Base-by-base conservation (phyloP, 2,329 filamentous ascomycete genomes). In the Colletotrichum agaves region DNA sequence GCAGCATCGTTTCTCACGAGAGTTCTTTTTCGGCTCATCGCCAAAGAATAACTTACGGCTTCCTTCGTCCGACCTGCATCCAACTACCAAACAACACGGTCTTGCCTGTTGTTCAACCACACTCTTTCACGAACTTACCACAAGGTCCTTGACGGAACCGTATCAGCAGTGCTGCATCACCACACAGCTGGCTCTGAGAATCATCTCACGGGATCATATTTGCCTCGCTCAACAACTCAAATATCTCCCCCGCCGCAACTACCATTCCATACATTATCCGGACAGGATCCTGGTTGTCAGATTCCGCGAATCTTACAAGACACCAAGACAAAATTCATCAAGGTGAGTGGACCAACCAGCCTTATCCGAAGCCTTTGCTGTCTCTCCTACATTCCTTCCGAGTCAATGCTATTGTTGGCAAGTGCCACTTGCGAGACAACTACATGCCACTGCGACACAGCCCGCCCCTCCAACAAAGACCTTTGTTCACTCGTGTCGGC, bases 81-180 rank as follows among this genome's bases (percentile, higher is more conserved):
- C 62, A 63, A 70, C 64, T 65, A 47, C 17, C 52, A 68, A 50
- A 53, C 68, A 63, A 52, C 56, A 33, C 53, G 57, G 61, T 27
- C 47, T 69, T 70, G 39, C 50, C 50, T 50, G 33, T 70, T 73
- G 71, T 73, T 69, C 71, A 70, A 70, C 73, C 70, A 71, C 71
- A 72, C 69, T 53, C 63, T 65, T 65, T 59, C 46, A 46, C 19
- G 52, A 71, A 61, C 59, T 46, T 50, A 63, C 69, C 57, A 61
- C 66, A 47, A 62, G 63, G 63, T 72, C 69, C 71, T 73, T 69
- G 72, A 71, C 71, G 67, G 70, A 69, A 72, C 68, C 64, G 60
- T 63, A 64, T 70, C 72, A 73, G 73, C 71, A 70, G 72, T 69
- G 73, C 72, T 73, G 70, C 69, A 44, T 56, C 60, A 63, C 37